Percentiles rank a stretch among this genome's conserved stretches.
phyloP scores from a whole-genome alignment of 2,329 filamentous ascomycete genomes.

The Hypomyces perniciosus region DNA sequence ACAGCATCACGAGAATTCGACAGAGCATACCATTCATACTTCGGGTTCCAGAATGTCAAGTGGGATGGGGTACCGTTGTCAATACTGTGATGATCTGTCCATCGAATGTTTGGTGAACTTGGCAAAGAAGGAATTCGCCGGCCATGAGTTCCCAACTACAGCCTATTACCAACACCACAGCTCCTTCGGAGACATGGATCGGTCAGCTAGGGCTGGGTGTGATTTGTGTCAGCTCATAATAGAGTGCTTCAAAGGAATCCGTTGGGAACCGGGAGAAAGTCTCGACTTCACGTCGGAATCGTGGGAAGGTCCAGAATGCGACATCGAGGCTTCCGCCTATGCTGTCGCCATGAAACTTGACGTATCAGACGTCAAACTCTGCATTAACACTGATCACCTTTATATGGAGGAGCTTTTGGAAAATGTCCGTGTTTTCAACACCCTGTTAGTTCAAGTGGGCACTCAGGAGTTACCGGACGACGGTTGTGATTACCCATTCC shows the following conservation, averaged over 20 bases:
- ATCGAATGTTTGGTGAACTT: background rate
- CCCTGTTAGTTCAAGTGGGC: background rate
- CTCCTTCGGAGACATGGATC: slow-evolving; percentile 4
- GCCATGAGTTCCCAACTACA: background rate
- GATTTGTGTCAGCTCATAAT: slow-evolving; percentile 6
- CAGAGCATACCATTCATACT: too few species aligned
- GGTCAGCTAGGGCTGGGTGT: slow-evolving; percentile 1
- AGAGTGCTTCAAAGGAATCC: slow-evolving; percentile 3
- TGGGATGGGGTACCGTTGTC: background rate
- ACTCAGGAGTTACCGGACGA: background rate
- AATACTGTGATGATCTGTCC: background rate
- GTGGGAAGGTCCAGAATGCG: background rate
- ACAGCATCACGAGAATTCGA: too few species aligned
- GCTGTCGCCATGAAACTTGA: background rate
- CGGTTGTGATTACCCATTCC: background rate
- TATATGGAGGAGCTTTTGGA: background rate
- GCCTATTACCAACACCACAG: slow-evolving; percentile 5
- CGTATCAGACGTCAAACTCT: slow-evolving; percentile 1
- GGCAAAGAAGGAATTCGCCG: background rate
- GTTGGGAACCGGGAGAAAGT: background rate
- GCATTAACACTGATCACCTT: background rate
- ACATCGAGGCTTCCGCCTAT: background rate
- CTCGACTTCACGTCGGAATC: background rate
- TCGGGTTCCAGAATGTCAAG: too few species aligned
- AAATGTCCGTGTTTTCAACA: background rate